These are phyloP conservation scores for Acacia pycnantha DNA, from an alignment of 331 rosid species.

Conservation along the genomic window DNA sequence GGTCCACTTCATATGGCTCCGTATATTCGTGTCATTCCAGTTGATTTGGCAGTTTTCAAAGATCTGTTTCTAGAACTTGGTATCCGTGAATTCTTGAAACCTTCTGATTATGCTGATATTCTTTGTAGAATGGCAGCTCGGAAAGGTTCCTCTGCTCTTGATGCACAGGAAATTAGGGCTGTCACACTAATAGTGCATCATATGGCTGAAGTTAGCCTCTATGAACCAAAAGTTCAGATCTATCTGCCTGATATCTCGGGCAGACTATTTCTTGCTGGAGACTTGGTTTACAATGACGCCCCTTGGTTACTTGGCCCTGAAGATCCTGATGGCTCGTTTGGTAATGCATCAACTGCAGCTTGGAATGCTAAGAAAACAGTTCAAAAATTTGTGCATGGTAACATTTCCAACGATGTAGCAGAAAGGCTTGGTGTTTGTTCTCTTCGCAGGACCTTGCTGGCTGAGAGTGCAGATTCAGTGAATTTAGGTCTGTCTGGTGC, in stretches of 20 bases:
- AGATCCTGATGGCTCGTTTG: slow-evolving; percentile 60
- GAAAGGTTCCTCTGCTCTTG: slow-evolving; percentile 86
- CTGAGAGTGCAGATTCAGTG: slow-evolving; percentile 98
- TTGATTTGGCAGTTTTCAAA: slow-evolving; percentile 93
- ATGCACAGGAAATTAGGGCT: slow-evolving; percentile 80
- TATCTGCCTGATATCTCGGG: slow-evolving; percentile 84
- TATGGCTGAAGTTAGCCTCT: slow-evolving; percentile 77
- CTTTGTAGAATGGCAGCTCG: slow-evolving; percentile 76
- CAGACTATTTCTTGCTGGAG: slow-evolving; percentile 69
- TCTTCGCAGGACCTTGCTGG: slow-evolving; percentile 87
- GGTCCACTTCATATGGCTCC: slow-evolving; percentile 98
- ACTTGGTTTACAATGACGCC: slow-evolving; percentile 93
- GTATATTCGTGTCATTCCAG: slow-evolving; percentile 90
- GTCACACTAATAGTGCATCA: slow-evolving; percentile 85
- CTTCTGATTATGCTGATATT: slow-evolving; percentile 76
- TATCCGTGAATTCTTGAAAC: slow-evolving; percentile 74
- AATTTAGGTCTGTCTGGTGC: slow-evolving; percentile 95
- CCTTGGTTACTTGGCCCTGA: slow-evolving; percentile 96
- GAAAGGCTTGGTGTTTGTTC: slow-evolving; percentile 97
- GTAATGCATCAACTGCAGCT: slow-evolving; percentile 46
- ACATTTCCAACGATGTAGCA: slow-evolving; percentile 92
- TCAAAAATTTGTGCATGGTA: slow-evolving; percentile 95
- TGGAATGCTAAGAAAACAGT: slow-evolving; percentile 63
- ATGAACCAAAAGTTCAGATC: slow-evolving; percentile 59
- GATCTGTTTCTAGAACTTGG: slow-evolving; percentile 79